Percentiles rank a stretch among this genome's conserved stretches.
These are phyloP conservation scores for Thalassiosira exigua DNA, from an alignment of 352 stramenopile genomes.

Conservation along the genomic window DNA sequence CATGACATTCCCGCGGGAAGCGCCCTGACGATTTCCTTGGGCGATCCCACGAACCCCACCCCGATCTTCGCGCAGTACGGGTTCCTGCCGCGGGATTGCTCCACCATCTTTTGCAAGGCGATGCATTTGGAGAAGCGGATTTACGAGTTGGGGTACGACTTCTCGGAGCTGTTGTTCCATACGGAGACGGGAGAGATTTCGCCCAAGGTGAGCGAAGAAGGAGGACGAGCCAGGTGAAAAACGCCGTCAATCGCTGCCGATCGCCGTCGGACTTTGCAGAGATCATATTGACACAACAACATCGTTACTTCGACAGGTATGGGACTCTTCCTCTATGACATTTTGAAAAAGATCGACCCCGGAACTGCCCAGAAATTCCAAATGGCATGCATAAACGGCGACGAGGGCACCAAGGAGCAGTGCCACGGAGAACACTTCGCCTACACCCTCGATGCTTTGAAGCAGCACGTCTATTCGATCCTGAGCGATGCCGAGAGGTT, in stretches of 20 bases:
- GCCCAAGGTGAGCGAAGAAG: slow-evolving; percentile 39
- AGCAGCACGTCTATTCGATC: slow-evolving; percentile 51
- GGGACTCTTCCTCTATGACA: slow-evolving; percentile 34
- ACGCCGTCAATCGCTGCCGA: not conserved
- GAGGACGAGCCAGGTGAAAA: not conserved
- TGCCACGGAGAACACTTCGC: slow-evolving; percentile 48
- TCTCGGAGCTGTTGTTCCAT: slow-evolving; percentile 57
- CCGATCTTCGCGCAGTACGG: slow-evolving; percentile 58
- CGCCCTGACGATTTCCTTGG: slow-evolving; percentile 32
- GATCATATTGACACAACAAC: not conserved
- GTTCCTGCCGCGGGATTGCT: slow-evolving; percentile 46
- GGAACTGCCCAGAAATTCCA: slow-evolving; percentile 45
- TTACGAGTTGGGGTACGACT: slow-evolving; percentile 45
- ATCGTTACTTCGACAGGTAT: not conserved
- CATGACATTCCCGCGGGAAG: slow-evolving; percentile 46
- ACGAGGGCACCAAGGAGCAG: slow-evolving; percentile 50
- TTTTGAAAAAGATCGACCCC: slow-evolving; percentile 48
- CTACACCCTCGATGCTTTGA: slow-evolving; percentile 55
- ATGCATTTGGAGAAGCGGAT: slow-evolving; percentile 50
- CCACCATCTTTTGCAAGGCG: slow-evolving; percentile 57
- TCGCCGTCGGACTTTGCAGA: not conserved
- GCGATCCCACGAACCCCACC: slow-evolving; percentile 51
- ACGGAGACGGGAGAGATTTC: slow-evolving; percentile 58
- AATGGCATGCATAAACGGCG: slow-evolving; percentile 28
- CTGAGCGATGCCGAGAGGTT: slow-evolving; percentile 30